phyloP scores from a whole-genome alignment of 139 green algal genomes.

The Micromonas commoda region DNA sequence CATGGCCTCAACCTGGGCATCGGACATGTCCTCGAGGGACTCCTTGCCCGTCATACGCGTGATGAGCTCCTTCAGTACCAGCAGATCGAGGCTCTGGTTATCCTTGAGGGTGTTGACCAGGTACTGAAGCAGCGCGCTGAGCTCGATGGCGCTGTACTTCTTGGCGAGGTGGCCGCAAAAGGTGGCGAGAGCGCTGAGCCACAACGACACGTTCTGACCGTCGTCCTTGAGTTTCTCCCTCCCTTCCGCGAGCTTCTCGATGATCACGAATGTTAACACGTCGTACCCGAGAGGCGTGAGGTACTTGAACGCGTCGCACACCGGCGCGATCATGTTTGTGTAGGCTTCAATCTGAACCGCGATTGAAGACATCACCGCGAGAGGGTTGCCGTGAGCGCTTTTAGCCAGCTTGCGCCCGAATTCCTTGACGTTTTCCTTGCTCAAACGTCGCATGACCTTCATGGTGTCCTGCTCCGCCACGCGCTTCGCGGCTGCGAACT shows the following conservation, averaged over 20 bases:
- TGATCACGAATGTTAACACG: constrained; percentile 57
- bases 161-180: constrained; percentile 57
- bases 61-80: constrained; percentile 43
- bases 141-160: constrained; percentile 38
- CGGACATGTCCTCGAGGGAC: constrained; percentile 47
- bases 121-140: constrained; percentile 49
- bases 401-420: constrained; percentile 29
- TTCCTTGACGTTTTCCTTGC: constrained; percentile 42
- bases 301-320: constrained; percentile 67
- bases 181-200: constrained; percentile 58
- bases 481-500: background rate
- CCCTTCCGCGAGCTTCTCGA: constrained; percentile 44
- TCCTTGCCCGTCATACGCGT: constrained; percentile 51
- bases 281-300: constrained; percentile 46
- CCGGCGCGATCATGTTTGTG: constrained; percentile 58
- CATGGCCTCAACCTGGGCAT: constrained; percentile 53
- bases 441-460: constrained; percentile 33
- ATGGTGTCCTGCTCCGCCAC: background rate
- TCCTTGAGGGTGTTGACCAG: constrained; percentile 63
- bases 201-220: constrained; percentile 69
- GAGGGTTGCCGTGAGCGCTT: constrained; percentile 35
- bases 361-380: constrained; percentile 33
- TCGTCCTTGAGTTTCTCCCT: constrained; percentile 63
- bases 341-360: constrained; percentile 60
- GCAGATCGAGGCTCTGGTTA: constrained; percentile 6